phyloP scores from a whole-genome alignment of 2,329 filamentous ascomycete genomes.

The Raffaelea deltoideospora region DNA sequence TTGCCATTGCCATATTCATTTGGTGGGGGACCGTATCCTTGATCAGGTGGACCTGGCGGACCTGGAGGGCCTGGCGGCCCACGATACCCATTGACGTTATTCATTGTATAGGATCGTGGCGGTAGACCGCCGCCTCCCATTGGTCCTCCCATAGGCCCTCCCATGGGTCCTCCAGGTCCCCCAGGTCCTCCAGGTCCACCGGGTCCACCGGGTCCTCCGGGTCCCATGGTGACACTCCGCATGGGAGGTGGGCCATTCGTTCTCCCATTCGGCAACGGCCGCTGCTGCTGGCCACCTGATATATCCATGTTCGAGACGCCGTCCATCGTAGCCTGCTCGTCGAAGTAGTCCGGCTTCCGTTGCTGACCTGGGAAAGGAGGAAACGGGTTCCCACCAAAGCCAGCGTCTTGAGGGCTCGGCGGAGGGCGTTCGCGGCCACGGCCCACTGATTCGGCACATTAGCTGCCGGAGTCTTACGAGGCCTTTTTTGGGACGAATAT shows the following conservation, averaged over 20 bases:
- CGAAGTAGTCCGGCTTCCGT: constrained; percentile 22
- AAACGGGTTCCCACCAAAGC: constrained; percentile 25
- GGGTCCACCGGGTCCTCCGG: no score
- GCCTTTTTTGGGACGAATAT: no score
- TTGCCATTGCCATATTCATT: constrained; percentile 21
- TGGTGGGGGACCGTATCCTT: constrained; percentile 16
- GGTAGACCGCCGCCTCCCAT: constrained; percentile 11
- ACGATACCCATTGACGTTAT: no score
- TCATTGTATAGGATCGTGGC: constrained; percentile 7
- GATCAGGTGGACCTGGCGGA: constrained; percentile 12
- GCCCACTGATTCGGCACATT: constrained; percentile 6
- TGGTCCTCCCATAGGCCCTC: constrained; percentile 16
- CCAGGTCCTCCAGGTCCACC: no score
- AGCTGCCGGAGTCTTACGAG: no score
- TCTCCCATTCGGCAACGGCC: constrained; percentile 1
- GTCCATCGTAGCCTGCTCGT: constrained; percentile 24
- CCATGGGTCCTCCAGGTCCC: not conserved
- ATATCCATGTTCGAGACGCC: constrained; percentile 27
- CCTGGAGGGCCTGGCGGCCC: not conserved
- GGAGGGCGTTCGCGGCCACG: constrained; percentile 12
- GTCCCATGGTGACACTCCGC: no score
- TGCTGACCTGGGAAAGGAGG: constrained; percentile 26
- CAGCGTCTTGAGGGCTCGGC: constrained; percentile 14
- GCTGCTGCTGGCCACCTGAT: constrained; percentile 13
- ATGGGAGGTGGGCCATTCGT: constrained; percentile 2